Evolutionary conservation across 1,284 basidiomycete genomes (phyloP).

Genomic region (Porodaedalea pini): DNA sequence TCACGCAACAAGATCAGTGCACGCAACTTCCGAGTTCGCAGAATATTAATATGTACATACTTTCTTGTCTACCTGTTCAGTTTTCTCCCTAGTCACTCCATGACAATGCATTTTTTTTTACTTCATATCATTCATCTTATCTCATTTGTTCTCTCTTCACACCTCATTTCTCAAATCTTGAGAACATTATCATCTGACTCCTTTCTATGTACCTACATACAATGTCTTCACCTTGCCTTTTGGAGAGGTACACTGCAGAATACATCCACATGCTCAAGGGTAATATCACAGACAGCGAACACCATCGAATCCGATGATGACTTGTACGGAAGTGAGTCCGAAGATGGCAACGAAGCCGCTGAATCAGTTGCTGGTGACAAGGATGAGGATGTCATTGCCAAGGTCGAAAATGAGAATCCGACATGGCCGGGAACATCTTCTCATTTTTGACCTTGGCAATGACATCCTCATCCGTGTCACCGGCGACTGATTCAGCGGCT

Average conservation of each 20-base stretch:
- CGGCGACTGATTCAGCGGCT: too few species aligned
- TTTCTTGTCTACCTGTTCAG: background rate
- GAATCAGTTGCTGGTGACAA: too few species aligned
- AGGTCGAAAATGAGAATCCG: too few species aligned
- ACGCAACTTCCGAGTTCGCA: slow-evolving; percentile 87
- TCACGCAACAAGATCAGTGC: slow-evolving; percentile 96
- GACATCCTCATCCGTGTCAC: too few species aligned
- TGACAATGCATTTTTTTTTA: slow-evolving; percentile 1
- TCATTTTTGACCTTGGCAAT: too few species aligned
- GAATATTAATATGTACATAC: slow-evolving; percentile 70
- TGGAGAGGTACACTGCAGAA: slow-evolving; percentile 58
- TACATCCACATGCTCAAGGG: slow-evolving; percentile 92
- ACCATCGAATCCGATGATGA: too few species aligned
- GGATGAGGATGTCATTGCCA: too few species aligned
- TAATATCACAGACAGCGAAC: slow-evolving; percentile 90
- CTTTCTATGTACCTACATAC: too few species aligned
- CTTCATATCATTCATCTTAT: slow-evolving; percentile 3
- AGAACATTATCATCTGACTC: slow-evolving; percentile 5
- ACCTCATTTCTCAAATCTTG: background rate
- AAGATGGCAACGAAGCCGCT: too few species aligned
- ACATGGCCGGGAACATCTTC: too few species aligned
- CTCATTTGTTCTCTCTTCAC: slow-evolving; percentile 22
- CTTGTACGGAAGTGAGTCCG: too few species aligned
- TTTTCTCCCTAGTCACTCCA: background rate
- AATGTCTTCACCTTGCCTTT: too few species aligned